Percentiles rank a stretch among this genome's conserved stretches.
Conservation (phyloP, 306 rosid genomes). For the Casuarina equisetifolia region DNA sequence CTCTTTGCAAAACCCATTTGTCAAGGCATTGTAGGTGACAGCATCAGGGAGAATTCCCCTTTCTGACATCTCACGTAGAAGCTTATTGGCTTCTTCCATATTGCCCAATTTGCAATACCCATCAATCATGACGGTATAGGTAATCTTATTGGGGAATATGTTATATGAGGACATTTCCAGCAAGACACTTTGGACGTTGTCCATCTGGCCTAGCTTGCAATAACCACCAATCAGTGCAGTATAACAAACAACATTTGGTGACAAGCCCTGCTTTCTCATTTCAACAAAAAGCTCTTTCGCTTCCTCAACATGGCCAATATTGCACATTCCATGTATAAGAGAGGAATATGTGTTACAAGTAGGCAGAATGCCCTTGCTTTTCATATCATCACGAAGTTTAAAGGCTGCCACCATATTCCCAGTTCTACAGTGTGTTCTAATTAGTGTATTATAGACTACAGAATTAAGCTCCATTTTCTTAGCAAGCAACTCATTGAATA, state of each 20-base stretch:
- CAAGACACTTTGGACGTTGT: slow-evolving; percentile 36
- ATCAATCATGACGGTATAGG: slow-evolving; percentile 70
- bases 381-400: slow-evolving; percentile 56
- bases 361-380: slow-evolving; percentile 46
- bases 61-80: slow-evolving; percentile 51
- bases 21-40: slow-evolving; percentile 47
- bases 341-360: slow-evolving; percentile 65
- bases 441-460: slow-evolving; percentile 62
- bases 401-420: slow-evolving; percentile 55
- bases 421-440: slow-evolving; percentile 46
- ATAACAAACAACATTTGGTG: slow-evolving; percentile 62
- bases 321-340: slow-evolving; percentile 71
- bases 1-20: slow-evolving; percentile 48
- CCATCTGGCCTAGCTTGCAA: slow-evolving; percentile 72
- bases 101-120: slow-evolving; percentile 69
- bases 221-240: slow-evolving; percentile 76
- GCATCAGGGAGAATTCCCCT: slow-evolving; percentile 58
- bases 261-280: slow-evolving; percentile 58
- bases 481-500: slow-evolving; percentile 48
- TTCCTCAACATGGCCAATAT: slow-evolving; percentile 50
- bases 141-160: slow-evolving; percentile 58
- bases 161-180: slow-evolving; percentile 48
- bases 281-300: slow-evolving; percentile 53
- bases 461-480: slow-evolving; percentile 54
- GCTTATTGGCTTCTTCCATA: slow-evolving; percentile 52